A percentile compares a stretch with the other conserved stretches of the same genome.
Evolutionary conservation across 2,329 filamentous ascomycete genomes (phyloP).

Genomic region (Colletotrichum tropicicola): DNA sequence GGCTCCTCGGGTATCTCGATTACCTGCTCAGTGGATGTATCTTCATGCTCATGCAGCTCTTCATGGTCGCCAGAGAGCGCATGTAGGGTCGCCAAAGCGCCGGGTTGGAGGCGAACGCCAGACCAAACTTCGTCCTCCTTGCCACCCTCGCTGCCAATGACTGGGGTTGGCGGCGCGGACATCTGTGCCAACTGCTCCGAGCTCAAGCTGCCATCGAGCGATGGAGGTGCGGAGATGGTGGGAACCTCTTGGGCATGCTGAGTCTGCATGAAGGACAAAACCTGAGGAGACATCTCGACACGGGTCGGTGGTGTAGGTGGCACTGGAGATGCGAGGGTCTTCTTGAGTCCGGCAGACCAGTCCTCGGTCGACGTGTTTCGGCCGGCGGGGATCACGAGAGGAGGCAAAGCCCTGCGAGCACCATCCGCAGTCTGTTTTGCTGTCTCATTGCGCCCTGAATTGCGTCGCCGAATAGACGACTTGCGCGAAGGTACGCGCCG

Average conservation of each 20-base stretch:
- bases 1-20: slow-evolving; percentile 57
- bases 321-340: slow-evolving; percentile 64
- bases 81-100: slow-evolving; percentile 82
- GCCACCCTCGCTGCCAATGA: slow-evolving; percentile 67
- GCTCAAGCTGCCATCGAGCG: slow-evolving; percentile 86
- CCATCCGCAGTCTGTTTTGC: slow-evolving; percentile 39
- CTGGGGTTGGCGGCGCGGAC: slow-evolving; percentile 86
- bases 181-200: slow-evolving; percentile 87
- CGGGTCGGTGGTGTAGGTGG: slow-evolving; percentile 71
- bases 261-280: slow-evolving; percentile 74
- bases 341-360: slow-evolving; percentile 57
- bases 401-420: slow-evolving; percentile 50
- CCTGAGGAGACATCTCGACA: slow-evolving; percentile 79
- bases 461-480: slow-evolving; percentile 51
- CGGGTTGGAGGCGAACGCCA: slow-evolving; percentile 79
- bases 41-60: slow-evolving; percentile 66
- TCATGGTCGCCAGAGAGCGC: slow-evolving; percentile 70
- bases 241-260: slow-evolving; percentile 74
- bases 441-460: slow-evolving; percentile 39
- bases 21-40: slow-evolving; percentile 58
- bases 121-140: slow-evolving; percentile 73
- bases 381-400: slow-evolving; percentile 61
- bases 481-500: slow-evolving; percentile 35
- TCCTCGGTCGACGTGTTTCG: slow-evolving; percentile 44
- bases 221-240: slow-evolving; percentile 82